Evolutionary conservation across 305 asterid genomes (phyloP).

Genomic region (Fraxinus greggii): DNA sequence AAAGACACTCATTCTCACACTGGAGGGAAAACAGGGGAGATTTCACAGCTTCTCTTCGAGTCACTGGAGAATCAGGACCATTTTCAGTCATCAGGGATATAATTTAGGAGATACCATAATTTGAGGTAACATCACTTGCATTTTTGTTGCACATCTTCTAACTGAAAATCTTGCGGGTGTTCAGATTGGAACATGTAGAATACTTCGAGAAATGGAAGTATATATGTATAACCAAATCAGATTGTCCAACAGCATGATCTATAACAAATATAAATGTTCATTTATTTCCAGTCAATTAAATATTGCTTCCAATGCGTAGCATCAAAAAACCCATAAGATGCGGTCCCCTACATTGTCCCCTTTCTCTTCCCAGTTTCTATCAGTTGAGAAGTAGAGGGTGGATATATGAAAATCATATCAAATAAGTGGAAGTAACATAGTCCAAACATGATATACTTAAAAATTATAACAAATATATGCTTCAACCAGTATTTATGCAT

Average conservation of each 20-base stretch:
- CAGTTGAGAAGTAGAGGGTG: not conserved
- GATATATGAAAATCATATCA: not conserved
- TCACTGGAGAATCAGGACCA: not conserved
- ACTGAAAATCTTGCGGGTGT: not conserved
- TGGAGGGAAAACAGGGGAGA: not conserved
- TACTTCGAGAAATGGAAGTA: not conserved
- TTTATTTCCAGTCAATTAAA: not conserved
- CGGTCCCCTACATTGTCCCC: not conserved
- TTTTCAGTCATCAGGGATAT: not conserved
- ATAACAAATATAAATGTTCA: not conserved
- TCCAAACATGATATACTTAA: not conserved
- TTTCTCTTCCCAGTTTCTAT: not conserved
- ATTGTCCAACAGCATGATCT: not conserved
- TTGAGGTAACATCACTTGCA: not conserved
- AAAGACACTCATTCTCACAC: not conserved
- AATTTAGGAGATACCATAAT: not conserved
- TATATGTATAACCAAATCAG: not conserved
- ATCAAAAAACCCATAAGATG: not conserved
- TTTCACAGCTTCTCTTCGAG: not conserved
- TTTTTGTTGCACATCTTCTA: not conserved
- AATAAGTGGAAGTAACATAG: not conserved
- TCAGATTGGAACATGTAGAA: not conserved
- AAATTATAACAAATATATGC: not conserved
- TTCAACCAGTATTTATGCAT: slow-evolving; percentile 1
- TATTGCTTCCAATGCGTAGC: not conserved